Conservation (phyloP, 306 rosid species). For the Cucumis melo region DNA sequence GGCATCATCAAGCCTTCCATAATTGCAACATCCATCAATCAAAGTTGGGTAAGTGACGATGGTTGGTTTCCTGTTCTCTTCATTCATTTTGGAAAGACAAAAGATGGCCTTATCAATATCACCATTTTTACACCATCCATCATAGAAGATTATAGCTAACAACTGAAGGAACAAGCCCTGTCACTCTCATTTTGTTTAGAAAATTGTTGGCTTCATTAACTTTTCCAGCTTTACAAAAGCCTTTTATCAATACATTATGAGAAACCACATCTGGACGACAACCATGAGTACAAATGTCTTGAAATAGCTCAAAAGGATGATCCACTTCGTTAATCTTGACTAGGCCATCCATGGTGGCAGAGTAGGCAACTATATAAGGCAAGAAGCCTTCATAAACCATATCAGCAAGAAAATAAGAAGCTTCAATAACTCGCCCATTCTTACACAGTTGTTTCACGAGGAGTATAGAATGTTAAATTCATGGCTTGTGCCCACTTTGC, state of each 20-base stretch:
- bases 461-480: constrained; percentile 56
- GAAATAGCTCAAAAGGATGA: constrained; percentile 36
- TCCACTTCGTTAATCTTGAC: constrained; percentile 48
- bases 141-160: constrained; percentile 53
- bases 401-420: constrained; percentile 50
- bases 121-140: constrained; percentile 55
- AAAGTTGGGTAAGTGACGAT: constrained; percentile 61
- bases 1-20: constrained; percentile 52
- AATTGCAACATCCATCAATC: constrained; percentile 59
- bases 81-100: constrained; percentile 36
- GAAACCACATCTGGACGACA: constrained; percentile 53
- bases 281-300: constrained; percentile 36
- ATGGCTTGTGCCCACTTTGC: constrained; percentile 57
- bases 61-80: constrained; percentile 43
- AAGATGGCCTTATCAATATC: constrained; percentile 40
- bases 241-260: constrained; percentile 50
- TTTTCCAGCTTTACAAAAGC: constrained; percentile 55
- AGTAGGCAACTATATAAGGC: constrained; percentile 58
- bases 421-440: constrained; percentile 40
- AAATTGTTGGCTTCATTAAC: constrained; percentile 33
- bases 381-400: constrained; percentile 60
- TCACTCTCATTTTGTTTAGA: constrained; percentile 34
- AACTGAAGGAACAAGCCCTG: constrained; percentile 56
- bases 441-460: constrained; percentile 61
- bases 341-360: constrained; percentile 56